phyloP scores from a whole-genome alignment of 805 yeast genomes.

The Monosporozyma unispora region DNA sequence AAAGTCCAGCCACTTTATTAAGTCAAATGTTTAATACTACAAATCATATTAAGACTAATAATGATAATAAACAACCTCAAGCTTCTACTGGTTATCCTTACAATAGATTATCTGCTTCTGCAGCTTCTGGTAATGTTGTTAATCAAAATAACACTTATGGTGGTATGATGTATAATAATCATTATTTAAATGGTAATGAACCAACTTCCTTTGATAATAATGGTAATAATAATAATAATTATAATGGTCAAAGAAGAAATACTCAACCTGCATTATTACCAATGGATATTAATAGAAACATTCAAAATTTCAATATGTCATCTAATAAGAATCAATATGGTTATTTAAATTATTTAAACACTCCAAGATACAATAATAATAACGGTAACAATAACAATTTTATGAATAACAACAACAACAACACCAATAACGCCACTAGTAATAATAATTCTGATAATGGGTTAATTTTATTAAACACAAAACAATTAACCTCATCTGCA shows the following conservation, averaged over 20 bases:
- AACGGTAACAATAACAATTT: neutral
- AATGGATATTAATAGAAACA: neutral
- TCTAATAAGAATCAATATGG: constrained; percentile 4
- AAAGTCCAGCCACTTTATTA: neutral
- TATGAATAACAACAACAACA: neutral
- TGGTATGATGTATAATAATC: neutral
- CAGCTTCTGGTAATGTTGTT: neutral
- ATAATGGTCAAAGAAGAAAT: constrained; percentile 2
- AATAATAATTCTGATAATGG: constrained; percentile 3
- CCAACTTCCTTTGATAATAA: neutral
- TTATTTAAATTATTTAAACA: constrained; percentile 7
- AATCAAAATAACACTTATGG: neutral
- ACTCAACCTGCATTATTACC: constrained; percentile 3
- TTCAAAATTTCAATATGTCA: neutral
- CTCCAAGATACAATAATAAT: constrained; percentile 2
- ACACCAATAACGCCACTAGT: no score
- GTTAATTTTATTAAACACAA: neutral
- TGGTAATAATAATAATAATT: neutral
- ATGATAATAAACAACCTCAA: neutral
- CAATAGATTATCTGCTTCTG: neutral
- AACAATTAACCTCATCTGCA: constrained; percentile 36
- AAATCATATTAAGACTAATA: neutral
- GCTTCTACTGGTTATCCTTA: neutral
- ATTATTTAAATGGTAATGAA: neutral
- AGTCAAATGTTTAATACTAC: neutral